Base-by-base conservation (phyloP, 2,329 filamentous ascomycete genomes). In the Shiraia sp. region DNA sequence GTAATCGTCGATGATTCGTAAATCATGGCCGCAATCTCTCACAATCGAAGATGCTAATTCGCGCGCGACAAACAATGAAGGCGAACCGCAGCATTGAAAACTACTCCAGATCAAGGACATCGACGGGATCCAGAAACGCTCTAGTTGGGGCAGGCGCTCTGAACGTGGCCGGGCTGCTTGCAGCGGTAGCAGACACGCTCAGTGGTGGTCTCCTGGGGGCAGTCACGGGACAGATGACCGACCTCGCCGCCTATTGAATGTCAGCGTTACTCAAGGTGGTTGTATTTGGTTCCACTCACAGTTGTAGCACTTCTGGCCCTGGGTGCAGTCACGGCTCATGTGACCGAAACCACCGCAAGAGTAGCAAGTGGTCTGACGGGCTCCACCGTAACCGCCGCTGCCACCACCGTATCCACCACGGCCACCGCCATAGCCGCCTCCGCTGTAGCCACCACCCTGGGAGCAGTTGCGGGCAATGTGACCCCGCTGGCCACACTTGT, bases 241-340 rank as follows among this genome's bases (percentile, higher is more conserved):
- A 92, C 87, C 79, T 96, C 90, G 61, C 83, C 83, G 63, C 82
- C 81, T 83, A 51, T 29, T 14, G 25, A 39, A 36, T 9, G 45
- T 69, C 53, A 71, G 64, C 32, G 36, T 13, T 17, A 33, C 50
- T 35, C 36, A 40, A n/a, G 10, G 9, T 32, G 14, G 7, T 19
- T 26, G 28, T 46, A 25, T 29, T 10, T 19, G 26, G 4, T 5
- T 27, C 26, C 13, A 68, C 79, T 68, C 69, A 84, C 93, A 97
- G 84, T 96, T 96, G 85, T 97, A 99, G 86, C 93, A 99, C 81
- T 97, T 97, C 80, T 95, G 92, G 66, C 93, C 93, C 74, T 97
- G 95, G 63, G 92, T 95, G 77, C 93, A 99, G 76, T 97, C 93
- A 80, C 91, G 87, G 69, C 88, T 91, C 87, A 96, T 92, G 79